phyloP scores from a whole-genome alignment of 2,329 filamentous ascomycete genomes.

The Monosporascus sp. region DNA sequence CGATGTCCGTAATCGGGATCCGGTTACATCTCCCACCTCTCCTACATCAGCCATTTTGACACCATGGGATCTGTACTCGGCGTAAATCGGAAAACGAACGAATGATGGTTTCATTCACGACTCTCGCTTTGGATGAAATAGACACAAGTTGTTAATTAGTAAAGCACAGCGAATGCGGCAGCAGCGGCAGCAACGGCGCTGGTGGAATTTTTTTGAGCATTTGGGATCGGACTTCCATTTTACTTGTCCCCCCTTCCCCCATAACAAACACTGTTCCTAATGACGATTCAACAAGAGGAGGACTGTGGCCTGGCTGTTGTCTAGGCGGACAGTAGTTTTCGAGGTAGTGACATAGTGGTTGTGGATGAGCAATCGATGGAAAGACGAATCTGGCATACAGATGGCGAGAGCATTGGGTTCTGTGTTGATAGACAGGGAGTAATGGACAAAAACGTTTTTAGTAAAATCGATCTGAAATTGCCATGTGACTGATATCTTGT shows the following conservation, averaged over 20 bases:
- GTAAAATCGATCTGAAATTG: not conserved
- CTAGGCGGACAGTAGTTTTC: not conserved
- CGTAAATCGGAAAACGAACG: constrained; percentile 20
- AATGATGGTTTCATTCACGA: constrained; percentile 24
- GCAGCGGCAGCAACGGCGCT: constrained; percentile 19
- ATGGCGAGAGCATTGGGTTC: not conserved
- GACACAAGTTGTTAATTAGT: constrained; percentile 29
- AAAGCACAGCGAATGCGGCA: constrained; percentile 21
- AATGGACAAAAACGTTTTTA: not conserved
- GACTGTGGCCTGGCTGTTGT: not conserved
- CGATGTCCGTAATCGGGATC: constrained; percentile 6
- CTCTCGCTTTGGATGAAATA: constrained; percentile 29
- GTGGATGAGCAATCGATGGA: not conserved
- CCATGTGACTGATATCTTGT: not conserved
- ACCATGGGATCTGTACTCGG: constrained; percentile 15
- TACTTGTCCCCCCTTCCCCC: constrained; percentile 19
- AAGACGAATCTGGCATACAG: not conserved
- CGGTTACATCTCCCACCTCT: constrained; percentile 2
- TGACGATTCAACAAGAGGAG: not conserved
- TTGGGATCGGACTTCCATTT: constrained; percentile 23
- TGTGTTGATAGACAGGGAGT: not conserved
- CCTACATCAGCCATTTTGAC: constrained; percentile 8
- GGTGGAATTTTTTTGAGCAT: constrained; percentile 26
- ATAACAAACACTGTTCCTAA: constrained; percentile 7
- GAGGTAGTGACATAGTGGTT: not conserved